A percentile compares a stretch with the other conserved stretches of the same genome.
These are phyloP conservation scores for Epichloe sibirici DNA, from an alignment of 2,329 filamentous ascomycete species.

Conservation along the genomic window DNA sequence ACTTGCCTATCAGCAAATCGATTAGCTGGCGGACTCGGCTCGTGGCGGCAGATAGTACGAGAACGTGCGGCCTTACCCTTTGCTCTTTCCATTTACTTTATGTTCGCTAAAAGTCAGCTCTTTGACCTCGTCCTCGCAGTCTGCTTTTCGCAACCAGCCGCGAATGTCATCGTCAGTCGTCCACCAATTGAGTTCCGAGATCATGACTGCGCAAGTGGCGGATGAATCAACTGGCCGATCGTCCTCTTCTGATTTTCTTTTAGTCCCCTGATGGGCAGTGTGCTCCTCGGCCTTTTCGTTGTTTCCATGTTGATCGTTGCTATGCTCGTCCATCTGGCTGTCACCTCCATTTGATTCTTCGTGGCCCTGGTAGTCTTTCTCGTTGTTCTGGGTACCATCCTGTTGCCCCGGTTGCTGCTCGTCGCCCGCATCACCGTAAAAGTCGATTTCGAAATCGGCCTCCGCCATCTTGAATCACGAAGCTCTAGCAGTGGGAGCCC, in stretches of 20 bases:
- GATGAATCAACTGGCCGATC: constrained; percentile 45
- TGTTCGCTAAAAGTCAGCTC: constrained; percentile 97
- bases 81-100: constrained; percentile 98
- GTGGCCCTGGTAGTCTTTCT: constrained; percentile 8
- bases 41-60: too few species aligned
- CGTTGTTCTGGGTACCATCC: constrained; percentile 25
- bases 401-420: constrained; percentile 25
- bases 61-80: constrained; percentile 55
- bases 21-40: not conserved
- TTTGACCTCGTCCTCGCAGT: constrained; percentile 71
- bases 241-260: constrained; percentile 48
- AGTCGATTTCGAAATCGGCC: constrained; percentile 61
- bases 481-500: not conserved
- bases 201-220: constrained; percentile 60
- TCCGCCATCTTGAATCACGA: constrained; percentile 44
- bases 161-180: constrained; percentile 90
- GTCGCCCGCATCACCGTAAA: constrained; percentile 49
- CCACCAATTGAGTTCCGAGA: constrained; percentile 95
- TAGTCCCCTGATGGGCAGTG: constrained; percentile 34
- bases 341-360: constrained; percentile 29
- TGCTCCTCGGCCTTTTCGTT: constrained; percentile 16
- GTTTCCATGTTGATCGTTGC: constrained; percentile 10
- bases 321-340: constrained; percentile 18
- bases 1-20: constrained; percentile 41
- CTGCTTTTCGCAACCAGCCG: constrained; percentile 70